Percentiles rank a stretch among this genome's conserved stretches.
These are phyloP conservation scores for Lactifluus pinguis DNA, from an alignment of 768 basidiomycete species.

Conservation along the genomic window DNA sequence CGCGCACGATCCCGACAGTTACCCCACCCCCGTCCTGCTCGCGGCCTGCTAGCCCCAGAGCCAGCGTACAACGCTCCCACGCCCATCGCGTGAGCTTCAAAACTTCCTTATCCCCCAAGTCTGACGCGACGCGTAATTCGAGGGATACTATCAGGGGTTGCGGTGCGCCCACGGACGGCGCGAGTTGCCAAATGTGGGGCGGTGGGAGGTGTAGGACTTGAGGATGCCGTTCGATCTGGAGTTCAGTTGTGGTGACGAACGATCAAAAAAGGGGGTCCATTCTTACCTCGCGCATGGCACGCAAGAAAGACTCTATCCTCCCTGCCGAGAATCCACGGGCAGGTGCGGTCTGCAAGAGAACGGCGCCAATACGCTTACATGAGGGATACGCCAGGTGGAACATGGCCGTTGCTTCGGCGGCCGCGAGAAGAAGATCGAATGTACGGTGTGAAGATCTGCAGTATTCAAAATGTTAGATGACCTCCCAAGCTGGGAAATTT, in stretches of 20 bases:
- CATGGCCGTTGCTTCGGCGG: constrained; percentile 65
- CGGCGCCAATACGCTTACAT: constrained; percentile 72
- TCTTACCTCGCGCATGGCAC: constrained; percentile 70
- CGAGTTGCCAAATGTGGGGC: constrained; percentile 85
- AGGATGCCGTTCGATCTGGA: constrained; percentile 74
- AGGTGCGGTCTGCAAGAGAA: constrained; percentile 86
- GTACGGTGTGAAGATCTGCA: constrained; percentile 47
- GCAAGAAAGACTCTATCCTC: constrained; percentile 74
- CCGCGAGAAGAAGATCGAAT: constrained; percentile 82
- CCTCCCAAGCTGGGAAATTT: neutral
- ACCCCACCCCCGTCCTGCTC: constrained; percentile 49
- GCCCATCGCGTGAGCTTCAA: constrained; percentile 68
- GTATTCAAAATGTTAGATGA: neutral
- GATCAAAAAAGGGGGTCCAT: neutral
- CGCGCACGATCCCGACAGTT: constrained; percentile 65
- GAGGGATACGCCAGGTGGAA: constrained; percentile 81
- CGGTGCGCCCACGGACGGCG: constrained; percentile 24
- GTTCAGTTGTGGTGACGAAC: neutral
- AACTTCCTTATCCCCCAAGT: constrained; percentile 62
- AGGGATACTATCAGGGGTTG: constrained; percentile 64
- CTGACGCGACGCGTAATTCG: constrained; percentile 62
- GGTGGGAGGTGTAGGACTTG: constrained; percentile 75
- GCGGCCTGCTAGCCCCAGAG: constrained; percentile 32
- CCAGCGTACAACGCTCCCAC: constrained; percentile 54
- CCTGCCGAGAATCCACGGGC: constrained; percentile 45